phyloP scores from a whole-genome alignment of 2,329 filamentous ascomycete species.

The Colletotrichum sp. region DNA sequence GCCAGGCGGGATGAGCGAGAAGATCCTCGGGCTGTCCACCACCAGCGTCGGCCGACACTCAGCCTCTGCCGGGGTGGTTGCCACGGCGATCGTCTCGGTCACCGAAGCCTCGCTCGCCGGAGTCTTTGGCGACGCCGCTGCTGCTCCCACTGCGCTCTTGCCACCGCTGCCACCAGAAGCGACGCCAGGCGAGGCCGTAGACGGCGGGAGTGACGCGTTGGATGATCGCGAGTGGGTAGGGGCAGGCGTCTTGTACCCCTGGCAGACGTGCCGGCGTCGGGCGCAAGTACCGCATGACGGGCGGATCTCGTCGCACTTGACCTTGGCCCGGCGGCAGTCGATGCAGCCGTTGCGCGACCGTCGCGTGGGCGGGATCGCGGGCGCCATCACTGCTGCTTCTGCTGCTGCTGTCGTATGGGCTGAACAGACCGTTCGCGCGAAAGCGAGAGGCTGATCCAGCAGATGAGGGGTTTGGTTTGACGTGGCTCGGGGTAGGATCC shows the following conservation, averaged over 20 bases:
- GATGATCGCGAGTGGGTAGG: background rate
- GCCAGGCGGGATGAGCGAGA: conserved; percentile 27
- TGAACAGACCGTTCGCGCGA: background rate
- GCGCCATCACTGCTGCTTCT: background rate
- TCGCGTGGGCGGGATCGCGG: conserved; percentile 3
- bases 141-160: background rate
- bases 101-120: background rate
- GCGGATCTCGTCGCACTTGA: conserved; percentile 34
- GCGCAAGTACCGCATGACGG: conserved; percentile 35
- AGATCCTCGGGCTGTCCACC: background rate
- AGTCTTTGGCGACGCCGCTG: background rate
- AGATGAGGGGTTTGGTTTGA: background rate
- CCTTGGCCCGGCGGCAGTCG: conserved; percentile 33
- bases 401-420: background rate
- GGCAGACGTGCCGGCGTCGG: conserved; percentile 30
- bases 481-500: background rate
- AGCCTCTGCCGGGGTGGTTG: background rate
- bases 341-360: conserved; percentile 34
- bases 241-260: conserved; percentile 26
- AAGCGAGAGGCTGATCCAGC: background rate
- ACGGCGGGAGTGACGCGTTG: background rate
- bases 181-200: background rate
- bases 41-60: background rate
- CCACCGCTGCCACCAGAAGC: background rate
- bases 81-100: background rate